These are phyloP conservation scores for Penicillium argentinense DNA, from an alignment of 495 filamentous ascomycete genomes.

Conservation along the genomic window DNA sequence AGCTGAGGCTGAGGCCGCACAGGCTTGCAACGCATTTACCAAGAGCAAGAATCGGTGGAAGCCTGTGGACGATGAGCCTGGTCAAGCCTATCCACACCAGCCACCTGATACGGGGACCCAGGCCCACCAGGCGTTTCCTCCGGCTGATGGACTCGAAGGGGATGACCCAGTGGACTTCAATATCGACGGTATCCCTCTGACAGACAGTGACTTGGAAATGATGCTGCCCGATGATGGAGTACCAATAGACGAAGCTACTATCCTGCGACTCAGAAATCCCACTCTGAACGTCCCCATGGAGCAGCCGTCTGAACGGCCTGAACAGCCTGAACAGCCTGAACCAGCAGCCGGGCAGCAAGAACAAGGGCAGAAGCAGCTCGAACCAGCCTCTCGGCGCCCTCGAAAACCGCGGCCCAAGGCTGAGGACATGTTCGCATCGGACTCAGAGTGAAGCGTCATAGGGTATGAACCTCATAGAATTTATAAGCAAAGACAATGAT, in stretches of 20 bases:
- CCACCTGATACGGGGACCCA: constrained; percentile 22
- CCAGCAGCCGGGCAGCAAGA: constrained; percentile 18
- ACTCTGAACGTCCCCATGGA: constrained; percentile 9
- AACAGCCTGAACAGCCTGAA: too few species aligned
- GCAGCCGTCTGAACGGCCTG: constrained; percentile 17
- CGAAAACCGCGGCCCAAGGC: constrained; percentile 71
- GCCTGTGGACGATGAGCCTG: constrained; percentile 58
- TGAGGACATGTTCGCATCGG: constrained; percentile 90
- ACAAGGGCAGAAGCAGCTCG: background rate
- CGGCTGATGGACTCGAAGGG: constrained; percentile 27
- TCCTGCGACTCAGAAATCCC: background rate
- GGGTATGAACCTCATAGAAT: constrained; percentile 1
- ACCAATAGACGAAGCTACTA: constrained; percentile 38
- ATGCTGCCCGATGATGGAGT: constrained; percentile 28
- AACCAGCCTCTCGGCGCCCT: constrained; percentile 12
- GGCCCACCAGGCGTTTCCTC: constrained; percentile 11
- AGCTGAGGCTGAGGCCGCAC: constrained; percentile 41
- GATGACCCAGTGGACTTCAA: constrained; percentile 45
- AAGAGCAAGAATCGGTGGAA: constrained; percentile 69
- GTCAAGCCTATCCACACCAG: constrained; percentile 34
- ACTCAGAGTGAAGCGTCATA: constrained; percentile 38
- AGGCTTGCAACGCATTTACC: constrained; percentile 32
- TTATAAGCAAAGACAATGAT: constrained; percentile 19
- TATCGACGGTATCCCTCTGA: constrained; percentile 55
- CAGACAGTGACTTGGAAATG: constrained; percentile 53